These are phyloP conservation scores for Eucalyptus urophylla DNA, from an alignment of 345 rosid genomes.

Conservation along the genomic window DNA sequence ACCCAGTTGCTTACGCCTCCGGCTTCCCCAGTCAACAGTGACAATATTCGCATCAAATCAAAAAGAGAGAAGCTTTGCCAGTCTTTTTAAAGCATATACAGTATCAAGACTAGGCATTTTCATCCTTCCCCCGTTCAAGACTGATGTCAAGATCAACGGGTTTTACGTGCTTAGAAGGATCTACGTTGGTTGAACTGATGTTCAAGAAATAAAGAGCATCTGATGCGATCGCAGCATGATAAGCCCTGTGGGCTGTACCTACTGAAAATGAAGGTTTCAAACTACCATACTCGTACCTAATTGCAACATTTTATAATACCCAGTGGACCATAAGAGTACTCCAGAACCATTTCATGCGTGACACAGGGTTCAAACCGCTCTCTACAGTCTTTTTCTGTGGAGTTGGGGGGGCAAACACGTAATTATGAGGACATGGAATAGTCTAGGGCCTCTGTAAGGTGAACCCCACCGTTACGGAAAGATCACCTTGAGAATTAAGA, in stretches of 20 bases:
- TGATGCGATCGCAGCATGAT: background rate
- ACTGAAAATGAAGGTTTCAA: background rate
- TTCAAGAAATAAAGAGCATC: background rate
- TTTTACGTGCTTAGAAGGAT: background rate
- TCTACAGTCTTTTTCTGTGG: background rate
- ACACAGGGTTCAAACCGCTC: background rate
- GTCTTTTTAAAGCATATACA: background rate
- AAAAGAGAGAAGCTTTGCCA: background rate
- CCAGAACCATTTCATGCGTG: background rate
- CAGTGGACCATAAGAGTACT: background rate
- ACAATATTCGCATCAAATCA: background rate
- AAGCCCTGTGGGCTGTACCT: background rate
- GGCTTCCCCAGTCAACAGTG: background rate
- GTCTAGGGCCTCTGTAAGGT: background rate
- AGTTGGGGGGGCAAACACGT: background rate
- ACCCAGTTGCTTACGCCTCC: background rate
- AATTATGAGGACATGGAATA: background rate
- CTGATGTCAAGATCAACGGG: background rate
- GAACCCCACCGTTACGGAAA: background rate
- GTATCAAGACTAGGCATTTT: background rate
- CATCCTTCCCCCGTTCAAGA: background rate
- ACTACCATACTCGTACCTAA: background rate
- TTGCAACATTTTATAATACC: background rate
- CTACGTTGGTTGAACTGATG: background rate
- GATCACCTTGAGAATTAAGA: background rate